phyloP scores from a whole-genome alignment of 2,329 filamentous ascomycete species.

The Zasmidium citrigriseum region DNA sequence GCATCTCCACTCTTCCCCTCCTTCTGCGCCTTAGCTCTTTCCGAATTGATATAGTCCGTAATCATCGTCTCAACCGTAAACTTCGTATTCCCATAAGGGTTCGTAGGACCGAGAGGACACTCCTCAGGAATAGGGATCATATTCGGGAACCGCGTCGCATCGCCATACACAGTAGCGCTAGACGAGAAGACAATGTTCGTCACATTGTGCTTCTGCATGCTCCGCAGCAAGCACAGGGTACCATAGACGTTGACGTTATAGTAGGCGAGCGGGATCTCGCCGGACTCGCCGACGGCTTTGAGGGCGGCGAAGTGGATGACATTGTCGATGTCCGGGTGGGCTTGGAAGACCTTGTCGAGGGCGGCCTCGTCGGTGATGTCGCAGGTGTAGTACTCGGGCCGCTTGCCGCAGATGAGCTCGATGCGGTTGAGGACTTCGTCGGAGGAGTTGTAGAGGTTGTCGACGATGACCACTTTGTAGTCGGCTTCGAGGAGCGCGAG shows the following conservation, averaged over 20 bases:
- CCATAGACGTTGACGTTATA: constrained; percentile 96
- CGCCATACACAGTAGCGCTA: constrained; percentile 96
- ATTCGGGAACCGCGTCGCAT: constrained; percentile 90
- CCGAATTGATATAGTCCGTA: constrained; percentile 82
- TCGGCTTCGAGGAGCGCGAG: constrained; percentile 89
- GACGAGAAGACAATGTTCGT: constrained; percentile 98
- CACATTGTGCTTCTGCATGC: constrained; percentile 88
- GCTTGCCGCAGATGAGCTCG: constrained; percentile 87
- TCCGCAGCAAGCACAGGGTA: constrained; percentile 80
- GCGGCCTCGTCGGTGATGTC: constrained; percentile 85
- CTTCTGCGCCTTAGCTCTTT: constrained; percentile 81
- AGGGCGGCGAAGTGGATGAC: constrained; percentile 98
- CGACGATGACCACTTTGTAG: constrained; percentile 95
- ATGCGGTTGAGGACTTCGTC: constrained; percentile 90
- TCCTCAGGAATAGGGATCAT: constrained; percentile 99
- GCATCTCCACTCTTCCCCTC: constrained; percentile 73
- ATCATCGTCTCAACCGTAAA: constrained; percentile 89
- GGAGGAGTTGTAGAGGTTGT: constrained; percentile 97
- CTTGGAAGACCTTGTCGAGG: constrained; percentile 83
- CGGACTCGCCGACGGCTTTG: constrained; percentile 97
- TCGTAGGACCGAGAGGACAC: constrained; percentile 94
- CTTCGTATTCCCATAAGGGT: constrained; percentile 97
- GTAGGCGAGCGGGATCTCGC: constrained; percentile 93
- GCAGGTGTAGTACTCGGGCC: constrained; percentile 78
- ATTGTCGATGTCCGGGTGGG: constrained; percentile 91